A percentile compares a stretch with the other conserved stretches of the same genome.
Evolutionary conservation across 352 stramenopile genomes (phyloP).

Genomic region (Globisporangium radiosum): DNA sequence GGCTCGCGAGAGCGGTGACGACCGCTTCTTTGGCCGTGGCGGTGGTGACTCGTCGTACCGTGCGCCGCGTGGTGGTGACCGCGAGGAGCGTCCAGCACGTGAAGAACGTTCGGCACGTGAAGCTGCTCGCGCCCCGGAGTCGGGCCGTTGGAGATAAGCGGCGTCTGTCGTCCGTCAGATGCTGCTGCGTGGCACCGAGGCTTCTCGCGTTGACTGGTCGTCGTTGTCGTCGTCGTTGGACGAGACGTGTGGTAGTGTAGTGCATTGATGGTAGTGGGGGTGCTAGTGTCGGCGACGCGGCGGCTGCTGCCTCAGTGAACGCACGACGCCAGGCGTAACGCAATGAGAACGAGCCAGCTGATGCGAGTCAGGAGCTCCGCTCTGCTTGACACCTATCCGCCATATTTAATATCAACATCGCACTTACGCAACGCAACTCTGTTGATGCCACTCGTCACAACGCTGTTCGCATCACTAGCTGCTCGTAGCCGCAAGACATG

Average conservation of each 20-base stretch:
- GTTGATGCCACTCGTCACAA: background rate
- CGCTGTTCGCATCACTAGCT: too few relatives aligned
- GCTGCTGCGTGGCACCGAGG: background rate
- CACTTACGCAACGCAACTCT: background rate
- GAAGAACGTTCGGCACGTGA: constrained; percentile 4
- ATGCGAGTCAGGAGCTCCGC: too few relatives aligned
- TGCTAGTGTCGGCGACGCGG: background rate
- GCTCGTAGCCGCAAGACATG: too few relatives aligned
- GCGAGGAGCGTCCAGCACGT: too few relatives aligned
- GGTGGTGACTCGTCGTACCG: constrained; percentile 49
- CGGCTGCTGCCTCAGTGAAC: constrained; percentile 1
- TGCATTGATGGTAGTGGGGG: background rate
- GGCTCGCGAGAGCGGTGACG: background rate
- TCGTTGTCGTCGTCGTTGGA: background rate
- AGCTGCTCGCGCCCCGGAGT: constrained; percentile 40
- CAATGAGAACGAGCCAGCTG: constrained; percentile 4
- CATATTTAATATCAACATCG: constrained; percentile 2
- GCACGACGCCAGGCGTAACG: constrained; percentile 1
- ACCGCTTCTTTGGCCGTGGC: constrained; percentile 30
- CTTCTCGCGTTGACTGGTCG: too few relatives aligned
- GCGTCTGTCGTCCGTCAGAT: background rate
- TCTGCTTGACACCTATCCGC: background rate
- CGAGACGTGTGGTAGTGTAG: background rate
- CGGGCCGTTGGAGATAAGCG: constrained; percentile 58
- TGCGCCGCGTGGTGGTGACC: constrained; percentile 25